Percentiles rank a stretch among this genome's conserved stretches.
Evolutionary conservation across 192 early-diverging fungal species (phyloP).

Genomic region (Linnemannia hyalina): DNA sequence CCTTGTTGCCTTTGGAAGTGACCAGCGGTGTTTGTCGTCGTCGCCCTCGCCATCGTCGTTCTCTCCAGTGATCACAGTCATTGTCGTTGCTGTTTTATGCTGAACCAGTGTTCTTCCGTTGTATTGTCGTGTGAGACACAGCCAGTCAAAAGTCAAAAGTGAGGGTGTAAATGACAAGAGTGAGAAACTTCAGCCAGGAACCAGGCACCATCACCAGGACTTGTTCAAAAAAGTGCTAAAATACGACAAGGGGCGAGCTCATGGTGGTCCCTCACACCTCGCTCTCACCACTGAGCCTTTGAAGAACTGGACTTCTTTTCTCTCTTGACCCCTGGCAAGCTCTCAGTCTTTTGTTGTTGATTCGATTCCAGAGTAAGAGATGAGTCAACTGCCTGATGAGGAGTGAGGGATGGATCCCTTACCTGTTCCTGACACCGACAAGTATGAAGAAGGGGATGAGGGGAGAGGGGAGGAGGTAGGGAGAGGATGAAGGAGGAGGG

Average conservation of each 20-base stretch:
- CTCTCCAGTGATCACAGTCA: not conserved
- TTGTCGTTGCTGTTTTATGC: not conserved
- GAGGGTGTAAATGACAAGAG: not conserved
- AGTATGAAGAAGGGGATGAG: no score
- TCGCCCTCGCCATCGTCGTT: not conserved
- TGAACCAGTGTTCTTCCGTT: not conserved
- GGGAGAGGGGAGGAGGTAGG: no score
- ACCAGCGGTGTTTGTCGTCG: not conserved
- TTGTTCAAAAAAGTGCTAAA: no score
- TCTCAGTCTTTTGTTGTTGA: not conserved
- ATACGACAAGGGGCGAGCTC: not conserved
- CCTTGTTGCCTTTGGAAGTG: not conserved
- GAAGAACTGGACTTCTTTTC: not conserved
- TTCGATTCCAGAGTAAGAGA: not conserved
- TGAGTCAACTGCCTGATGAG: not conserved
- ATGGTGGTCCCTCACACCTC: not conserved
- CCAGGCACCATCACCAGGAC: not conserved
- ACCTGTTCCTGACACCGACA: constrained; percentile 1
- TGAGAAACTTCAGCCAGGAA: not conserved
- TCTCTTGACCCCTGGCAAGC: not conserved
- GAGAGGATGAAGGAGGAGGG: no score
- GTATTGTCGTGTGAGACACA: not conserved
- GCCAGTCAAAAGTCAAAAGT: not conserved
- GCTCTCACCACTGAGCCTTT: constrained; percentile 4
- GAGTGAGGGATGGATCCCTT: not conserved